Evolutionary conservation across 2,329 filamentous ascomycete species (phyloP).

Genomic region (Colletotrichum noveboracense): DNA sequence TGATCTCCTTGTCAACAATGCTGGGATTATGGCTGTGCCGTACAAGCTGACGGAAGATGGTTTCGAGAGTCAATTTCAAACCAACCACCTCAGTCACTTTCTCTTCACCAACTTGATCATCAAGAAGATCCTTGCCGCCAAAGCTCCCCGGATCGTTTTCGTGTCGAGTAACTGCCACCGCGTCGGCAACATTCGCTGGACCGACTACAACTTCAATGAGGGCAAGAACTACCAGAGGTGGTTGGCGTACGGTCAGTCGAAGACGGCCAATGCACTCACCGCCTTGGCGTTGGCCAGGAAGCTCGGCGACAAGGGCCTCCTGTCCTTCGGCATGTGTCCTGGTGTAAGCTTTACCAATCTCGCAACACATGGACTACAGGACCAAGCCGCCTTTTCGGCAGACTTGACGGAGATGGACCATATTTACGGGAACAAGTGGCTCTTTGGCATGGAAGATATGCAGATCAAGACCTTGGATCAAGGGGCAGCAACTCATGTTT

Average conservation of each 20-base stretch:
- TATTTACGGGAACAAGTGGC: background rate
- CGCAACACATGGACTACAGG: background rate
- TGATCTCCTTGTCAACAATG: constrained; percentile 37
- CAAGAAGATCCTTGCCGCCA: constrained; percentile 28
- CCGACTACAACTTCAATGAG: constrained; percentile 47
- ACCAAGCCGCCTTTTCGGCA: background rate
- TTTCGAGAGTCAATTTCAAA: constrained; percentile 39
- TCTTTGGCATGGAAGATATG: background rate
- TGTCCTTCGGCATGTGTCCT: background rate
- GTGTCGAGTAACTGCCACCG: constrained; percentile 32
- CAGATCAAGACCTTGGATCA: background rate
- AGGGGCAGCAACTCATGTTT: background rate
- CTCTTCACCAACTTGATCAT: constrained; percentile 42
- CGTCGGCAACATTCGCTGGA: constrained; percentile 43
- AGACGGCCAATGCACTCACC: constrained; percentile 33
- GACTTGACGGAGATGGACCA: background rate
- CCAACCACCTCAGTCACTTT: constrained; percentile 42
- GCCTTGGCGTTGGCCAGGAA: background rate
- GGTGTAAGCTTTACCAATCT: background rate
- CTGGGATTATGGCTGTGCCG: constrained; percentile 21
- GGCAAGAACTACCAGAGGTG: constrained; percentile 26
- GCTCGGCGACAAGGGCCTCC: background rate
- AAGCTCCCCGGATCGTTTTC: constrained; percentile 43
- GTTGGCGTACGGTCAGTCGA: constrained; percentile 40
- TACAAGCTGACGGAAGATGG: constrained; percentile 37